phyloP scores from a whole-genome alignment of 306 rosid genomes.

The Pterocarpus santalinus region DNA sequence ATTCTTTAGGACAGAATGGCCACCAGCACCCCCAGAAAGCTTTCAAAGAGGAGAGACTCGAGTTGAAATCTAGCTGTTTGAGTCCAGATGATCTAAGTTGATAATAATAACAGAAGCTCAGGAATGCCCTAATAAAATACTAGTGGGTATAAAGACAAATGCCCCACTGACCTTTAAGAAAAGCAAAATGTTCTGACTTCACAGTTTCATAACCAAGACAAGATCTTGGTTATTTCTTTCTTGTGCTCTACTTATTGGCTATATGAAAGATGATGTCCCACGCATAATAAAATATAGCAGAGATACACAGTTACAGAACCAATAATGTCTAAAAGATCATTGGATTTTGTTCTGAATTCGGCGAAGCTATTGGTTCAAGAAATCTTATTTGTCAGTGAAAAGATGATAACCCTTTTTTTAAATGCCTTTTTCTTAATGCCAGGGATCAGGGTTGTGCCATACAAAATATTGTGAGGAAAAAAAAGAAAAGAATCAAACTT shows the following conservation, averaged over 20 bases:
- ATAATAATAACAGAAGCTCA: constrained; percentile 38
- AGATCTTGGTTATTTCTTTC: constrained; percentile 31
- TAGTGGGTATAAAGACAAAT: constrained; percentile 9
- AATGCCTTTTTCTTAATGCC: constrained; percentile 11
- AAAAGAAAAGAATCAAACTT: not conserved
- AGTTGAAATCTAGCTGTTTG: constrained; percentile 47
- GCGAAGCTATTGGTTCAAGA: constrained; percentile 41
- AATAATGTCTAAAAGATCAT: constrained; percentile 45
- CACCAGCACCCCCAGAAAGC: constrained; percentile 9
- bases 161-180: constrained; percentile 32
- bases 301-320: constrained; percentile 47
- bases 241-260: constrained; percentile 25
- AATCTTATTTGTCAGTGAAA: constrained; percentile 40
- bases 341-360: constrained; percentile 52
- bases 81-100: constrained; percentile 53
- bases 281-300: constrained; percentile 37
- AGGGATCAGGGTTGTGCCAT: constrained; percentile 20
- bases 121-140: constrained; percentile 15
- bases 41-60: not conserved
- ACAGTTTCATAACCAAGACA: constrained; percentile 39
- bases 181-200: constrained; percentile 44
- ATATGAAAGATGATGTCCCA: constrained; percentile 37
- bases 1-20: constrained; percentile 34
- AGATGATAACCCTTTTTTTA: constrained; percentile 1
- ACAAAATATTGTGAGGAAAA: not conserved